Evolutionary conservation across 768 basidiomycete species (phyloP), one percentile per base, ranked within the genome.

Genomic region (Suillus luteus): DNA sequence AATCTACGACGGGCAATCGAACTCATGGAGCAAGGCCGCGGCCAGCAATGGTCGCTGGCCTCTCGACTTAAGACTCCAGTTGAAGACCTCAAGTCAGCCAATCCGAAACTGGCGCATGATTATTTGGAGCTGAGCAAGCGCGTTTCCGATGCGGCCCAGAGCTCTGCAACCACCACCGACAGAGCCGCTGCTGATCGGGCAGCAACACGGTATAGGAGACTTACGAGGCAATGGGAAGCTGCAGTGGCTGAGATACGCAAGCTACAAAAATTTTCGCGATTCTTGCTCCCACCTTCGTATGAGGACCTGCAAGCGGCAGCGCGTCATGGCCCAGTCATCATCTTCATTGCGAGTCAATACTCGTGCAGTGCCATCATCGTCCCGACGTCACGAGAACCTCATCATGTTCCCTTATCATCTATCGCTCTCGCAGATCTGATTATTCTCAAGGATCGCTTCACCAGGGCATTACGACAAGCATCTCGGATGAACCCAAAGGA

Each of bases 251-350:
- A 49, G 24, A 49, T 24, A 22, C 48, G 48, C 7, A 24, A 1
- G 69, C 68, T 59, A 55, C 62, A 3, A 15, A 33, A 2, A 68
- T 70, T 52, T 9, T n/a, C 19, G 1, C 43, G 43, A 14, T 44
- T 44, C 19, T 51, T 73, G 8, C 38, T 59, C n/a, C 71, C 71
- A 22, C 35, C 57, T 3, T 55, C 46, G 8, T 64, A 68, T 8
- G 35, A 22, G 1, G 63, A 68, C 7, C 59, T 72, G 8, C 17
- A 27, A 27, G 27, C 3, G 27, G 27, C 27, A 27, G 27, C 27
- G 27, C 27, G 27, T 27, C 27, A 27, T 27, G 27, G 27, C 27
- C 27, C 27, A 27, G 27, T 27, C 27, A 27, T 27, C 3, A 27
- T 27, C 27, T 3, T 27, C 27, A 27, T 27, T 27, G 27, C 27